A percentile compares a stretch with the other conserved stretches of the same genome.
Conservation (phyloP, 2,329 filamentous ascomycete genomes). For the Cryphonectria nitschkei region DNA sequence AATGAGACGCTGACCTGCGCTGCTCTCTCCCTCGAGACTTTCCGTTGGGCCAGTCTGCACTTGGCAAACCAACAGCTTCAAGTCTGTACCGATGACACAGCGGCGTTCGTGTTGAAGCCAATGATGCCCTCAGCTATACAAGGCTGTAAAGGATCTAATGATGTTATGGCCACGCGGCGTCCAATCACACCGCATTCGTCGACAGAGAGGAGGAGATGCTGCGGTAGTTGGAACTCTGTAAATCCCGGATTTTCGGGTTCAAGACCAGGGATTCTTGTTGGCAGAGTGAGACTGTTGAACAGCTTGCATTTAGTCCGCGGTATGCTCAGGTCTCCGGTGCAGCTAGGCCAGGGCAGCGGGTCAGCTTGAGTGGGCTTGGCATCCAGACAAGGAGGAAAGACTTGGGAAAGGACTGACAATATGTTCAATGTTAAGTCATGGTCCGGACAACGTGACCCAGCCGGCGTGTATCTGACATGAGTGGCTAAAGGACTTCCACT, state of each 20-base stretch:
- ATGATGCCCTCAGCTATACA: constrained; percentile 27
- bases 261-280: neutral
- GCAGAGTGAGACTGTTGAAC: constrained; percentile 4
- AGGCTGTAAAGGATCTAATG: neutral
- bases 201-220: constrained; percentile 22
- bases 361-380: neutral
- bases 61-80: neutral
- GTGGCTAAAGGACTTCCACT: constrained; percentile 4
- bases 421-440: neutral
- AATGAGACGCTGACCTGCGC: neutral
- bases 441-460: neutral
- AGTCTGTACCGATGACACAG: neutral
- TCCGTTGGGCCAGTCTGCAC: neutral
- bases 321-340: constrained; percentile 13
- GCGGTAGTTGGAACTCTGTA: constrained; percentile 11
- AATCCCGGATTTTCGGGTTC: neutral
- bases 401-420: neutral
- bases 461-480: constrained; percentile 5
- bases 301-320: constrained; percentile 1
- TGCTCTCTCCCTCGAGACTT: neutral
- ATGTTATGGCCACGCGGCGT: constrained; percentile 25
- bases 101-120: constrained; percentile 25
- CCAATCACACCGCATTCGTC: constrained; percentile 26
- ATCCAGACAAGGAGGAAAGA: neutral
- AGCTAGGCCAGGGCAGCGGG: neutral